A percentile compares a stretch with the other conserved stretches of the same genome.
phyloP scores from a whole-genome alignment of 2,329 filamentous ascomycete species.

The Lecanicillium sp. region DNA sequence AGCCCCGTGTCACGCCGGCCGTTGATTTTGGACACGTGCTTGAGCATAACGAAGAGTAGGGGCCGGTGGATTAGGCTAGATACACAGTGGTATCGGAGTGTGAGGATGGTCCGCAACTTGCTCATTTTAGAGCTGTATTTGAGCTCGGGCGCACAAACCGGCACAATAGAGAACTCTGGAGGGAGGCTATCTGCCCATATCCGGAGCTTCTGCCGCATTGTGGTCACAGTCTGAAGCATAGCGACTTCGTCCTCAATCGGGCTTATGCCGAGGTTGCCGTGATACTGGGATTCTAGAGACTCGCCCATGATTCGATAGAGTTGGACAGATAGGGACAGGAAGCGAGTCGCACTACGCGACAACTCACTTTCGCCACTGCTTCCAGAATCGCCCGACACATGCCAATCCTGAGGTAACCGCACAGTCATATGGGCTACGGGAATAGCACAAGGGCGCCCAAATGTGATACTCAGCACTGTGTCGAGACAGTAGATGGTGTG shows the following conservation, averaged over 20 bases:
- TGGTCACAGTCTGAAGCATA: constrained; percentile 10
- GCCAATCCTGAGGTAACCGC: constrained; percentile 28
- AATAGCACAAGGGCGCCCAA: constrained; percentile 42
- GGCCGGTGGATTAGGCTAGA: constrained; percentile 27
- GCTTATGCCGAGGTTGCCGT: constrained; percentile 5
- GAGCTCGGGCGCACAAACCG: constrained; percentile 18
- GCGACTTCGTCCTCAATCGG: constrained; percentile 8
- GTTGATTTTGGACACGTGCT: constrained; percentile 10
- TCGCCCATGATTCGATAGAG: constrained; percentile 14
- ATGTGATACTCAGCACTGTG: constrained; percentile 41
- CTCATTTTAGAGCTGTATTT: constrained; percentile 18
- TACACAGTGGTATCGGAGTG: constrained; percentile 28
- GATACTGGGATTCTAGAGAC: constrained; percentile 12
- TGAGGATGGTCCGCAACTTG: constrained; percentile 35
- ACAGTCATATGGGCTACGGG: constrained; percentile 35
- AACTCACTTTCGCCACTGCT: neutral
- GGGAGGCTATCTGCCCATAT: constrained; percentile 33
- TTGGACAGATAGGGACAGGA: constrained; percentile 9
- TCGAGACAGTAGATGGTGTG: constrained; percentile 24
- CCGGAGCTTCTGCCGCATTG: constrained; percentile 22
- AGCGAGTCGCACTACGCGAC: neutral
- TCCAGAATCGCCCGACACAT: neutral
- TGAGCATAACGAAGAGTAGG: constrained; percentile 15
- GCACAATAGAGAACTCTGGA: constrained; percentile 21
- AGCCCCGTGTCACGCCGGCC: neutral